Base-by-base conservation (phyloP, 2,329 filamentous ascomycete genomes). In the Parascedosporium putredinis region DNA sequence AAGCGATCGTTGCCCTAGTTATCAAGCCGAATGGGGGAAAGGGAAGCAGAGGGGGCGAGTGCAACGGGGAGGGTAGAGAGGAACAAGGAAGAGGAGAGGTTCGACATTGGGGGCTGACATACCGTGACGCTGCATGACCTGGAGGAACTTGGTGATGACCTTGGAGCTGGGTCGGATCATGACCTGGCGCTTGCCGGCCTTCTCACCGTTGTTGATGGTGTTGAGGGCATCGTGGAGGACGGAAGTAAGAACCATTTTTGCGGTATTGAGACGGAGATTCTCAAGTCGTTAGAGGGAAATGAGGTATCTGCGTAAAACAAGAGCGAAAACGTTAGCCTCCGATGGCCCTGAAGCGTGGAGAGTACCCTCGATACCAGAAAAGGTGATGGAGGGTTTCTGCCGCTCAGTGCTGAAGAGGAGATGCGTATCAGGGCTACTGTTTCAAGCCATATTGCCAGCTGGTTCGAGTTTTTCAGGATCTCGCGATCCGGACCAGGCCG, bases 141-240 rank as follows among this genome's bases (percentile, higher is more conserved):
- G 81, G 69, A 98, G 81, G 84, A 97, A 98, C 83, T 97, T 97
- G 80, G 94, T 78, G 67, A 98, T 98, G 80, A 98, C 93, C 87
- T 98, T 98, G 74, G 93, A 97, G 73, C 82, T 86, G 64, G 94
- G 93, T 67, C 90, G 84, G 81, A 98, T 96, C 72, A 98, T 69
- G 70, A 97, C 93, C 79, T 98, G 93, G 69, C 93, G 90, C 86
- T 97, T 97, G 78, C 93, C 93, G 64, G 87, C 80, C 86, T 98
- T 97, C 84, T 98, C 94, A 81, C 93, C 93, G 75, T 98, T 98
- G 89, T 98, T 98, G 86, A 98, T 97, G 79, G 83, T 80, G 74
- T 95, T 95, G 67, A 96, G 86, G 71, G 88, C 89, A 85, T 98
- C 93, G 83, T 97, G 94, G 75, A 98, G 90, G 68, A 97, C 93